Percentiles rank a stretch among this genome's conserved stretches.
Conservation (phyloP, 208 protist genomes). For the Phytomonas sp. region DNA sequence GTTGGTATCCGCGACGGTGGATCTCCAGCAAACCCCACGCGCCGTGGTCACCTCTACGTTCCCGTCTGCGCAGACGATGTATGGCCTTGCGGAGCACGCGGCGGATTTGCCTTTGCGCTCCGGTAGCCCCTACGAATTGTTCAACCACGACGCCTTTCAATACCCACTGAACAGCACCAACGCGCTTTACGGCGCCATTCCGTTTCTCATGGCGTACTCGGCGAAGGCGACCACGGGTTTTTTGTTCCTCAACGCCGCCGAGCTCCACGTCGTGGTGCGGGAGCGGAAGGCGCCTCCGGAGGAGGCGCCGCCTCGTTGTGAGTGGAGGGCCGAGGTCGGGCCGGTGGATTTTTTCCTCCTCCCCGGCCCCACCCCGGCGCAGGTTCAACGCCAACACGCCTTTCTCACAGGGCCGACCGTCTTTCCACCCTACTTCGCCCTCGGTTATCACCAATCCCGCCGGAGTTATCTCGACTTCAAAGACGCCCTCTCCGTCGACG, state of each 20-base stretch:
- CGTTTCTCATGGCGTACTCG: constrained; percentile 91
- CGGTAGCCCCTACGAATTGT: constrained; percentile 90
- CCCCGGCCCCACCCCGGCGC: constrained; percentile 74
- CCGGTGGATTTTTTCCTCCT: constrained; percentile 96
- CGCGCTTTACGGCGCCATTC: constrained; percentile 95
- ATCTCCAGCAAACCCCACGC: neutral
- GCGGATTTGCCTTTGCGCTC: constrained; percentile 77
- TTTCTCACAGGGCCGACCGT: constrained; percentile 88
- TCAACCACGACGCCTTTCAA: constrained; percentile 97
- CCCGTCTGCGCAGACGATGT: constrained; percentile 69
- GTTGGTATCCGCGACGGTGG: constrained; percentile 13
- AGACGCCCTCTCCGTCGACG: constrained; percentile 86
- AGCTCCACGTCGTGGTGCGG: constrained; percentile 52
- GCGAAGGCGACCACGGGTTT: constrained; percentile 53
- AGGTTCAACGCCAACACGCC: constrained; percentile 91
- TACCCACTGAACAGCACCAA: constrained; percentile 93
- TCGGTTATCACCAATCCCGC: constrained; percentile 98
- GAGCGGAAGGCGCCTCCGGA: constrained; percentile 15
- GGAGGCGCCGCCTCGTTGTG: constrained; percentile 17
- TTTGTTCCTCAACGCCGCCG: constrained; percentile 94
- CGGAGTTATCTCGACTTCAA: constrained; percentile 96
- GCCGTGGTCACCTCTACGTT: constrained; percentile 32
- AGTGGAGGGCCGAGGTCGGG: constrained; percentile 92
- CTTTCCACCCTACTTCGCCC: constrained; percentile 94
- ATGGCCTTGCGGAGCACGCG: constrained; percentile 95